phyloP scores from a whole-genome alignment of 108 stramenopile species.

The Skeletonema marinoi region DNA sequence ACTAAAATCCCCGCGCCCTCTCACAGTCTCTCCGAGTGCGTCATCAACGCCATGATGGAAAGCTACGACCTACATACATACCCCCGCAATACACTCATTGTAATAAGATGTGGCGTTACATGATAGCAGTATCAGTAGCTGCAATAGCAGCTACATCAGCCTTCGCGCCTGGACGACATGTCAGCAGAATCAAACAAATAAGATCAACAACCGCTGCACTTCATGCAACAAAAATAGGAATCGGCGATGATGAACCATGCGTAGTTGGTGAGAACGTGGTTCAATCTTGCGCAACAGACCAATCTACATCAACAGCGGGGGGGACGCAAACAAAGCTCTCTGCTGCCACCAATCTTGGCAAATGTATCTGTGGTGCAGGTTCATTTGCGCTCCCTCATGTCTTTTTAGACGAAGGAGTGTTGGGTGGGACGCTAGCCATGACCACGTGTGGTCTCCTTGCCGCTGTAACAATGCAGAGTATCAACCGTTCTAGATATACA shows the following conservation, averaged over 20 bases:
- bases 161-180: background rate
- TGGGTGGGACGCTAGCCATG: slow-evolving; percentile 53
- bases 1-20: too few species aligned
- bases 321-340: slow-evolving; percentile 50
- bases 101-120: background rate
- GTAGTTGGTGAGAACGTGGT: slow-evolving; percentile 23
- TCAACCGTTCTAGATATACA: slow-evolving; percentile 28
- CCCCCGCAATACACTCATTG: too few species aligned
- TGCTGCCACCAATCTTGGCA: slow-evolving; percentile 46
- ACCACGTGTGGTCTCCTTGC: slow-evolving; percentile 40
- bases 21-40: too few species aligned
- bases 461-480: slow-evolving; percentile 35
- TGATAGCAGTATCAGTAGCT: background rate
- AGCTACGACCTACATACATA: too few species aligned
- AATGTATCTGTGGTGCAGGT: slow-evolving; percentile 61
- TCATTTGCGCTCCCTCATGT: slow-evolving; percentile 56
- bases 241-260: slow-evolving; percentile 29
- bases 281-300: slow-evolving; percentile 5
- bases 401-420: slow-evolving; percentile 53
- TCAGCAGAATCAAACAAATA: slow-evolving; percentile 30
- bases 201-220: background rate
- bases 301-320: background rate
- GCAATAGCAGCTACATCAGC: background rate
- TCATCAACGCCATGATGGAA: too few species aligned
- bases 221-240: background rate